Conservation (phyloP, 2,329 filamentous ascomycete species). For the Cladosporium cucumerinum region DNA sequence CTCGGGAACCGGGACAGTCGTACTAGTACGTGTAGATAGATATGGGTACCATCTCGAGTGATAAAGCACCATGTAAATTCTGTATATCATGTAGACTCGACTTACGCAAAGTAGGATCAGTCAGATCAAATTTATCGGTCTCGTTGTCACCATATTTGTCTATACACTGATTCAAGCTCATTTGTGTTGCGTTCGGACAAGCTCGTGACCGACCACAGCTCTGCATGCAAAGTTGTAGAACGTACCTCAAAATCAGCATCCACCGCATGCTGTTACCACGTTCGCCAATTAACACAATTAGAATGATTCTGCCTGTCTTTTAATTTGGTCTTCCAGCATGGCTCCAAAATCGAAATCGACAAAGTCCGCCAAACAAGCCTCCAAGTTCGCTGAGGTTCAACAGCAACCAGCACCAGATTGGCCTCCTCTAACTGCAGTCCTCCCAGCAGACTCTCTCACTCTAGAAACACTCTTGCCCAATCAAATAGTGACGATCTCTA, state of each 20-base stretch:
- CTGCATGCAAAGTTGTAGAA: background rate
- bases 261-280: background rate
- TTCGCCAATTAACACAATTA: too few relatives aligned
- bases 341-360: slow-evolving; percentile 22
- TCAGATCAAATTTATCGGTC: background rate
- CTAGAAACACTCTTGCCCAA: slow-evolving; percentile 56
- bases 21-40: background rate
- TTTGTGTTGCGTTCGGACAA: background rate
- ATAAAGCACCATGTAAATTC: background rate
- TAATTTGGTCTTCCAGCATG: slow-evolving; percentile 18
- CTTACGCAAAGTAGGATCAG: background rate
- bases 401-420: slow-evolving; percentile 53
- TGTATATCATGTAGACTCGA: background rate
- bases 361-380: slow-evolving; percentile 15
- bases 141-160: background rate
- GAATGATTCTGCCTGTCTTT: too few relatives aligned
- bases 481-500: slow-evolving; percentile 70
- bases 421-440: slow-evolving; percentile 67
- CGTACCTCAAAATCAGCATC: background rate
- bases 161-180: background rate
- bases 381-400: background rate
- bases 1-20: background rate
- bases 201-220: background rate
- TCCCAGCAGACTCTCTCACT: slow-evolving; percentile 63
- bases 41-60: background rate